phyloP scores from a whole-genome alignment of 176 grass and related monocot genomes.

The Oryza meyeriana region DNA sequence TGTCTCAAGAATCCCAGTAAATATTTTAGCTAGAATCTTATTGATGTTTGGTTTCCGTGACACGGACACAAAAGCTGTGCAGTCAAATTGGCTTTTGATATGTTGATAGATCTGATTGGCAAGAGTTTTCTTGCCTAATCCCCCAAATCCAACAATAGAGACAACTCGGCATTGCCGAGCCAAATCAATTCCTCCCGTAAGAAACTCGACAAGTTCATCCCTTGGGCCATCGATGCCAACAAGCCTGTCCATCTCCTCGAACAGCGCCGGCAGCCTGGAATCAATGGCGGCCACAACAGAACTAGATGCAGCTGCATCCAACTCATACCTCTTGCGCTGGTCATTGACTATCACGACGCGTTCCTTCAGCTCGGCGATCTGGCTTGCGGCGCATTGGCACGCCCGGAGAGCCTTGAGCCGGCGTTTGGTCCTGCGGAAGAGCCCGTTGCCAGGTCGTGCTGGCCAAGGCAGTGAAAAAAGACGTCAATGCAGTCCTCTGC shows the following conservation, averaged over 20 bases:
- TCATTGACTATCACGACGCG: background rate
- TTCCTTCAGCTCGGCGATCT: conserved; percentile 11
- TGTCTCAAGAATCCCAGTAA: background rate
- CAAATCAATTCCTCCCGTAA: background rate
- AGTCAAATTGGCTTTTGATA: conserved; percentile 17
- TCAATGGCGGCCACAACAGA: background rate
- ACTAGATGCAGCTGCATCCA: background rate
- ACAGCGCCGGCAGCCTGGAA: conserved; percentile 20
- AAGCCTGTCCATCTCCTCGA: conserved; percentile 13
- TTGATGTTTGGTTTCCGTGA: conserved; percentile 9
- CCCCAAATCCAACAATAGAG: conserved; percentile 31
- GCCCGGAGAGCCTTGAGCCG: background rate
- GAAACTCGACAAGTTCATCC: background rate
- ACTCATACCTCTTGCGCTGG: conserved; percentile 9
- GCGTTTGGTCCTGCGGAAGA: background rate
- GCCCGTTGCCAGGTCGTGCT: background rate
- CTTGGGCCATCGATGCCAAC: conserved; percentile 20
- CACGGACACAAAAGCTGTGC: conserved; percentile 8
- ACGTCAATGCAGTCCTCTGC: conserved; percentile 27
- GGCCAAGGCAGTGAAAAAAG: background rate
- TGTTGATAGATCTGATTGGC: conserved; percentile 28
- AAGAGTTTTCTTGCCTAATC: conserved; percentile 37
- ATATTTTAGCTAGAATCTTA: conserved; percentile 4
- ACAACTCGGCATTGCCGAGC: background rate
- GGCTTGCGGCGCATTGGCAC: background rate